These are phyloP conservation scores for Xylaria sp. DNA, from an alignment of 2,329 filamentous ascomycete species.

Conservation along the genomic window DNA sequence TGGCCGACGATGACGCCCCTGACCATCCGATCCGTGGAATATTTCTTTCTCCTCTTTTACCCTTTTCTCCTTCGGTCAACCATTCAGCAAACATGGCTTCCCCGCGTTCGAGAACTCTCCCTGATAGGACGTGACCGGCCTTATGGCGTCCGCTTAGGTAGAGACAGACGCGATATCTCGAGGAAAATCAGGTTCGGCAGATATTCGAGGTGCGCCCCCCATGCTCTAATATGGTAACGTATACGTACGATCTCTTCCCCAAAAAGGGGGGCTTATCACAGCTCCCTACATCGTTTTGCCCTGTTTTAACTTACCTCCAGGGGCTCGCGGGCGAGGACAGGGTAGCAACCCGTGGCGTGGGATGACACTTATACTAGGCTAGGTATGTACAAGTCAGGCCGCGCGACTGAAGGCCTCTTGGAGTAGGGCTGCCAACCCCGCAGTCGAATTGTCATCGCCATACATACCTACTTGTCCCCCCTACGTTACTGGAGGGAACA, in stretches of 20 bases:
- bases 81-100: constrained; percentile 14
- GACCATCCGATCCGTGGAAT: constrained; percentile 12
- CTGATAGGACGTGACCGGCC: constrained; percentile 12
- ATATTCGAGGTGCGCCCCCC: neutral
- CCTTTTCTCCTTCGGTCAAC: constrained; percentile 11
- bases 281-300: neutral
- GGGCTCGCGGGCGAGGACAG: too few relatives aligned
- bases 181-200: neutral
- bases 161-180: constrained; percentile 18
- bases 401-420: neutral
- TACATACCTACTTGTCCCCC: neutral
- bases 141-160: constrained; percentile 1
- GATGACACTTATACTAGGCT: neutral
- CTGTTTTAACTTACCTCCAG: neutral
- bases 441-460: neutral
- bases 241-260: neutral
- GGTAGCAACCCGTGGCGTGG: too few relatives aligned
- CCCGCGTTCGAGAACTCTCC: constrained; percentile 13
- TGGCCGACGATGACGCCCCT: constrained; percentile 11
- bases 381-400: neutral
- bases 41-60: constrained; percentile 6
- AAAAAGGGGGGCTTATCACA: neutral
- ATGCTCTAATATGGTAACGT: neutral
- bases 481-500: too few relatives aligned
- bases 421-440: neutral